Evolutionary conservation across 345 rosid genomes (phyloP).

Genomic region (Excoecaria agallocha): DNA sequence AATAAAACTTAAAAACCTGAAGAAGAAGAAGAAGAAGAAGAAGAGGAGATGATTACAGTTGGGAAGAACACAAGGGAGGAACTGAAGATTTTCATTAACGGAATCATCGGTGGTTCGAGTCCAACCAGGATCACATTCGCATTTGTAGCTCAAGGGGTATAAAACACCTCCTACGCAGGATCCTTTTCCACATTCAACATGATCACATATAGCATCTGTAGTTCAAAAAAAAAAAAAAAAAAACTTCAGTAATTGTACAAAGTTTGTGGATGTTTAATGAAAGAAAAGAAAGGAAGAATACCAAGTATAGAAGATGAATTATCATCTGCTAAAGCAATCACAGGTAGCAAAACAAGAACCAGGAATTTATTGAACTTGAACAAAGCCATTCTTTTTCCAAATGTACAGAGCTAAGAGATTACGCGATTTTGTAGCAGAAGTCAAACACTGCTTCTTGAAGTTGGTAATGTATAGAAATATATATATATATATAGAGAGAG

Average conservation of each 20-base stretch:
- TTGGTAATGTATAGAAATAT: slow-evolving; percentile 1
- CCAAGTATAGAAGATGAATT: background rate
- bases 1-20: background rate
- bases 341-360: slow-evolving; percentile 20
- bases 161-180: slow-evolving; percentile 34
- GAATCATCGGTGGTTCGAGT: slow-evolving; percentile 35
- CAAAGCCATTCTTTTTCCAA: slow-evolving; percentile 7
- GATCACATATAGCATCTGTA: slow-evolving; percentile 41
- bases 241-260: background rate
- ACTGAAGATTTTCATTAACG: slow-evolving; percentile 15
- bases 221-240: background rate
- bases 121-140: slow-evolving; percentile 59
- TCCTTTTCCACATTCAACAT: slow-evolving; percentile 60
- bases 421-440: background rate
- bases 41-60: slow-evolving; percentile 50
- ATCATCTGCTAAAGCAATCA: slow-evolving; percentile 13
- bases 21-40: background rate
- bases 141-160: slow-evolving; percentile 34
- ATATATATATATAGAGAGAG: slow-evolving; percentile 8
- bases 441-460: background rate
- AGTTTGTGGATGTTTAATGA: background rate
- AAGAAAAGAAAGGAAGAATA: background rate
- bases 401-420: background rate
- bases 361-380: background rate
- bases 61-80: slow-evolving; percentile 61